Evolutionary conservation across 2,329 filamentous ascomycete species (phyloP).

Genomic region (Exophiala mesophila): DNA sequence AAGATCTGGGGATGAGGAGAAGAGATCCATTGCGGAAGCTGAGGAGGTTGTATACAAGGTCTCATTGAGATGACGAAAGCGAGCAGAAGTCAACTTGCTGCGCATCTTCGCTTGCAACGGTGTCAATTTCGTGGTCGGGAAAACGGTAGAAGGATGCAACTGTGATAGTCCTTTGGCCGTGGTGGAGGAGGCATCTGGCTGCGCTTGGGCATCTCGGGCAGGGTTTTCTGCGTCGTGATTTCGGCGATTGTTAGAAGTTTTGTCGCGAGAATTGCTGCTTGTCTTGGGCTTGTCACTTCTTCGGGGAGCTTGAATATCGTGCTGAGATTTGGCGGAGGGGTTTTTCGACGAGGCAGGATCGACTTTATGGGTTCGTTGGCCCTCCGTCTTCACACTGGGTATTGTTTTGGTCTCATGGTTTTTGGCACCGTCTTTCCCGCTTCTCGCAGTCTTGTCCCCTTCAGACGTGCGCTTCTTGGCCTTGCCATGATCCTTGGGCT

Average conservation of each 20-base stretch:
- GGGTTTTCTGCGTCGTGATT: not conserved
- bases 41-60: constrained; percentile 93
- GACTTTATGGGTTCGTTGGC: not conserved
- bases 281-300: not conserved
- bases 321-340: not conserved
- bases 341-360: not conserved
- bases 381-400: not conserved
- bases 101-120: constrained; percentile 92
- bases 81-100: constrained; percentile 87
- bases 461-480: not conserved
- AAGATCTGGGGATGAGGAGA: constrained; percentile 81
- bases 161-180: constrained; percentile 29
- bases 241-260: not conserved
- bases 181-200: not conserved
- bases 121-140: constrained; percentile 62
- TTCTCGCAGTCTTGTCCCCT: not conserved
- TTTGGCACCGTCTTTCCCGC: not conserved
- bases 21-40: constrained; percentile 72
- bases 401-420: not conserved
- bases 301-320: not conserved
- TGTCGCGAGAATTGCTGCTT: not conserved
- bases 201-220: not conserved
- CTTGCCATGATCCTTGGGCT: constrained; percentile 12
- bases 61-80: constrained; percentile 96
- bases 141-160: constrained; percentile 43